Percentiles rank a stretch among this genome's conserved stretches.
These are phyloP conservation scores for Penicillium pulvis DNA, from an alignment of 495 filamentous ascomycete species.

Conservation along the genomic window DNA sequence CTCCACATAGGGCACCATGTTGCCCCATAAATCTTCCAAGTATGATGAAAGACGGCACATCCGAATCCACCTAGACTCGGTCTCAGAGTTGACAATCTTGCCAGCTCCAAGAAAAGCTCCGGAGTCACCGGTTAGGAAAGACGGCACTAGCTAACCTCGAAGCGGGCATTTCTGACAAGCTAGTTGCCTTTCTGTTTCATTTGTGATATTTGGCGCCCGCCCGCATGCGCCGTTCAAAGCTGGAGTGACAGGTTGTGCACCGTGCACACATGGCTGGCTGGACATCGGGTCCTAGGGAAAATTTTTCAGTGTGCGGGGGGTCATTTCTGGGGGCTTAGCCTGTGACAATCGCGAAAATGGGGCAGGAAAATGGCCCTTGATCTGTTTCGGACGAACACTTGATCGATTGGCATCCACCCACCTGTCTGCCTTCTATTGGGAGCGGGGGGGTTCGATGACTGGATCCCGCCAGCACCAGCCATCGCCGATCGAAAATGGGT, in stretches of 20 bases:
- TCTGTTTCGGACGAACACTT: conserved; percentile 15
- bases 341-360: not conserved
- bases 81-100: not conserved
- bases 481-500: conserved; percentile 15
- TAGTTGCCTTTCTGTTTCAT: not conserved
- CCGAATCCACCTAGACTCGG: not conserved
- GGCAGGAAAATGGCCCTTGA: conserved; percentile 3
- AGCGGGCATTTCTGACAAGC: not conserved
- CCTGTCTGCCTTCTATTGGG: not conserved
- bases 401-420: conserved; percentile 21
- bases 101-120: not conserved
- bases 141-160: not conserved
- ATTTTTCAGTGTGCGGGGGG: conserved; percentile 4
- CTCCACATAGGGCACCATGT: conserved; percentile 14
- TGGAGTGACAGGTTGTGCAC: conserved; percentile 2
- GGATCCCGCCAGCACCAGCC: conserved; percentile 13
- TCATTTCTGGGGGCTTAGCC: not conserved
- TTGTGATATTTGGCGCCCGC: not conserved
- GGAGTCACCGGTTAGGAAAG: not conserved
- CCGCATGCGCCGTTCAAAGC: conserved; percentile 2
- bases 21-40: conserved; percentile 7
- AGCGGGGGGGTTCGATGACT: conserved; percentile 13
- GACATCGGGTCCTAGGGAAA: not conserved
- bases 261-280: conserved; percentile 26
- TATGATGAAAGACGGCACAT: conserved; percentile 5